Percentiles rank a stretch among this genome's conserved stretches.
These are phyloP conservation scores for Tremella yokohamensis DNA, from an alignment of 768 basidiomycete genomes.

Conservation along the genomic window DNA sequence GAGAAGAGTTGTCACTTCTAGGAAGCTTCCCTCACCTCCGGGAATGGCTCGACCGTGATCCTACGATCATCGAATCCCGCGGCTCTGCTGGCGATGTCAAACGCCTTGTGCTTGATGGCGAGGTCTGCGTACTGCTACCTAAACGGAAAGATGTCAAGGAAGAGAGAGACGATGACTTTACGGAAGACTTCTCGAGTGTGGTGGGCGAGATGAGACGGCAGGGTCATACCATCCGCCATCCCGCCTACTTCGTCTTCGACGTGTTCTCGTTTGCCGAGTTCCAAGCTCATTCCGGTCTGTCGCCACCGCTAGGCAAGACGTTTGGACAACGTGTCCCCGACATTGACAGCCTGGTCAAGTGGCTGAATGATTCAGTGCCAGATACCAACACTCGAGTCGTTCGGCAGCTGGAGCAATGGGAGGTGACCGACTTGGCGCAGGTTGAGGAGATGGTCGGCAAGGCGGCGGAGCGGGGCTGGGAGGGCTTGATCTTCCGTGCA, in stretches of 20 bases:
- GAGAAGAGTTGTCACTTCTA: constrained; percentile 21
- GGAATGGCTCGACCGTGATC: constrained; percentile 26
- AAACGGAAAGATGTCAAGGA: not conserved
- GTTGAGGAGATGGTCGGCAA: constrained; percentile 40
- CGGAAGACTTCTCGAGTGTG: constrained; percentile 44
- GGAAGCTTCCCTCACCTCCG: constrained; percentile 15
- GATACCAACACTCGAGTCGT: constrained; percentile 16
- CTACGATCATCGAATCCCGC: constrained; percentile 5
- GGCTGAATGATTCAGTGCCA: constrained; percentile 19
- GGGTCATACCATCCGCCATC: constrained; percentile 21
- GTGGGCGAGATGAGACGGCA: constrained; percentile 35
- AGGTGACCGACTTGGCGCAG: constrained; percentile 20
- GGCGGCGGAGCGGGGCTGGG: constrained; percentile 46
- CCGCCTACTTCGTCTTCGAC: constrained; percentile 43
- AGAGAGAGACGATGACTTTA: constrained; percentile 15
- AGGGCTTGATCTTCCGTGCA: constrained; percentile 44
- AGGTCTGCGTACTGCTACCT: constrained; percentile 43
- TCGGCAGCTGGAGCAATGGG: constrained; percentile 30
- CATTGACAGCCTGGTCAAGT: constrained; percentile 18
- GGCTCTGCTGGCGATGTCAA: constrained; percentile 24
- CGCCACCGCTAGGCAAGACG: constrained; percentile 14
- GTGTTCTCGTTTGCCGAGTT: constrained; percentile 29
- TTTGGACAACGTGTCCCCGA: constrained; percentile 38
- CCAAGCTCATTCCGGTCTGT: not conserved
- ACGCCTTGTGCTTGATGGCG: constrained; percentile 48